Evolutionary conservation across 345 rosid genomes (phyloP).

Genomic region (Zanthoxylum bungeanum): DNA sequence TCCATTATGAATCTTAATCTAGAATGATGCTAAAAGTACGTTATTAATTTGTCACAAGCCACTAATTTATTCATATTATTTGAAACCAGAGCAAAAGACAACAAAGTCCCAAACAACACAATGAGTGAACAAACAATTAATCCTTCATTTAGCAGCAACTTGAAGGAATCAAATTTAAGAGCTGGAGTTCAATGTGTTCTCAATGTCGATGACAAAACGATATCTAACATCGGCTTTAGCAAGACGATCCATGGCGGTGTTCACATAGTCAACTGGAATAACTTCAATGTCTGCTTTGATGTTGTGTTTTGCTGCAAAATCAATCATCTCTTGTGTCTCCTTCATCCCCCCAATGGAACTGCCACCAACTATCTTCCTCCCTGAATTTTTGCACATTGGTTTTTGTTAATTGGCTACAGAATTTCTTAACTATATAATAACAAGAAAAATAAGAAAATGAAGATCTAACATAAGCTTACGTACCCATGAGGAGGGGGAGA

Average conservation of each 20-base stretch:
- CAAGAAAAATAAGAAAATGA: background rate
- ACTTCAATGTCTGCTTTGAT: slow-evolving; percentile 52
- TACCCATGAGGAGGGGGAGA: slow-evolving; percentile 26
- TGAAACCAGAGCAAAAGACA: too few relatives aligned
- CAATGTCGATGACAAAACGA: slow-evolving; percentile 59
- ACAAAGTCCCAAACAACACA: too few relatives aligned
- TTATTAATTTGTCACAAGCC: too few relatives aligned
- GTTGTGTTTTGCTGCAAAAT: slow-evolving; percentile 50
- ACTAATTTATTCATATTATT: too few relatives aligned
- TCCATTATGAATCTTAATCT: too few relatives aligned
- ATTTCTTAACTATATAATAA: background rate
- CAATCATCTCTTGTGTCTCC: slow-evolving; percentile 53
- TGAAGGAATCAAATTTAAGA: background rate
- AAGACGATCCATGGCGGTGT: slow-evolving; percentile 47
- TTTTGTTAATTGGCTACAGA: background rate
- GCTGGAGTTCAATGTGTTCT: slow-evolving; percentile 37
- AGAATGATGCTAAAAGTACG: too few relatives aligned
- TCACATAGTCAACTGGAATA: slow-evolving; percentile 43
- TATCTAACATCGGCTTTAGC: slow-evolving; percentile 48
- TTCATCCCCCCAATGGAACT: slow-evolving; percentile 47
- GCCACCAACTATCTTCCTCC: slow-evolving; percentile 48
- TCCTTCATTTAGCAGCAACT: background rate
- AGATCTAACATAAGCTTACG: background rate
- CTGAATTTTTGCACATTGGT: slow-evolving; percentile 10
- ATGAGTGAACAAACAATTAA: too few relatives aligned